Base-by-base conservation (phyloP, 345 rosid genomes). In the Melastoma malabathricum region DNA sequence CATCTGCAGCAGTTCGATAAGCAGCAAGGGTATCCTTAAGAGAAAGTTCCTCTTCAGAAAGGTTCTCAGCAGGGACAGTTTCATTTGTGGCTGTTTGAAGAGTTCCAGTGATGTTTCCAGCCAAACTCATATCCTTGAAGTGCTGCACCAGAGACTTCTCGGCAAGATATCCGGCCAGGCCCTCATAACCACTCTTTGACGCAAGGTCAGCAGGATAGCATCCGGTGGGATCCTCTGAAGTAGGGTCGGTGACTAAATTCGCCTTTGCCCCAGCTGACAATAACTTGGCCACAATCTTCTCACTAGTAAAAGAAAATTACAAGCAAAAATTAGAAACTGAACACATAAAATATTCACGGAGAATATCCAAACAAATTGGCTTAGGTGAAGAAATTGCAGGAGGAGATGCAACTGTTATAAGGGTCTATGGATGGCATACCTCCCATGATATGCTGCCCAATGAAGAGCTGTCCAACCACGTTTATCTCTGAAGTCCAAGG, bases 401-500 rank as follows among this genome's bases (percentile, higher is more conserved):
- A 57, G 13, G 9, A 57, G 15, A 20, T 13, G 44, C 44, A 16
- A 41, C 57, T 5, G 59, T 48, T 15, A 18, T 29, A 54, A 27
- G 16, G 41, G 9, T 34, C 41, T 12, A 9, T 50, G 20, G 16
- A 12, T 67, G 44, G 13, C 51, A 23, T 69, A 84, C 98, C 86
- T 83, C 58, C 98, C 97, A 52, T 56, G 62, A 69, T 67, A 72
- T 55, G 98, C 96, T 58, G 98, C 98, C 98, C 98, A 92, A 55
- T 92, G 98, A 68, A 92, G 94, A 62, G 98, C 94, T 39, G 98
- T 92, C 97, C 97, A 92, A 43, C 98, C 98, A 59, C 51, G 68
- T 59, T 81, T 92, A 68, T 92, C 98, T 59, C 97, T 89, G 54
- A 71, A 78, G 70, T 87, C 80, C 50, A 92, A 54, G 5, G 98